These are phyloP conservation scores for Wickerhamomyces bovis DNA, from an alignment of 805 yeast genomes.

Conservation along the genomic window DNA sequence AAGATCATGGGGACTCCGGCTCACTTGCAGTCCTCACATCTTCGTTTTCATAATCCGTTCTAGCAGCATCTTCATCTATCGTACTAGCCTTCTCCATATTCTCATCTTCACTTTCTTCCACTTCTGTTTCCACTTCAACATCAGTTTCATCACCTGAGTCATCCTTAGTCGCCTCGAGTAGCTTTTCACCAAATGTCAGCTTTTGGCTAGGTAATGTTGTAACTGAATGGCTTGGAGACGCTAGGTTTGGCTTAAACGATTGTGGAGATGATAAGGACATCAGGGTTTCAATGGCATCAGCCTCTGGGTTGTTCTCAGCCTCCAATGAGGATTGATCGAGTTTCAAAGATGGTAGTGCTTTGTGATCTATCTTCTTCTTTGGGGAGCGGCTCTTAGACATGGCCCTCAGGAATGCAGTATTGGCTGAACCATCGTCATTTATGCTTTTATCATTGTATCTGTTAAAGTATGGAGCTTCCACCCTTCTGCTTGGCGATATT, in stretches of 20 bases:
- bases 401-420: constrained; percentile 33
- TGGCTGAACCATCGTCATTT: constrained; percentile 30
- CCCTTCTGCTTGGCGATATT: constrained; percentile 4
- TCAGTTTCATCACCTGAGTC: constrained; percentile 13
- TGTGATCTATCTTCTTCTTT: constrained; percentile 15
- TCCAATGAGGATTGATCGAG: constrained; percentile 4
- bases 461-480: neutral
- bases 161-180: constrained; percentile 12
- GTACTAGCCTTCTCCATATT: neutral
- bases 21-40: constrained; percentile 12
- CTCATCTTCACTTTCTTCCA: constrained; percentile 2
- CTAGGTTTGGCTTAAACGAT: constrained; percentile 7
- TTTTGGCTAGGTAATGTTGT: constrained; percentile 15
- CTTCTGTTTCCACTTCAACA: constrained; percentile 9
- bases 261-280: constrained; percentile 35
- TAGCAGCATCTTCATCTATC: neutral
- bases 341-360: constrained; percentile 1
- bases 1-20: neutral
- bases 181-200: constrained; percentile 19
- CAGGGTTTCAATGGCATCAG: constrained; percentile 35
- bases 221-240: neutral
- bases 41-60: constrained; percentile 3
- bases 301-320: constrained; percentile 25
- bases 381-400: constrained; percentile 28
- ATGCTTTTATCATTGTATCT: neutral